Percentiles rank a stretch among this genome's conserved stretches.
Conservation (phyloP, 306 rosid genomes). For the Prinsepia uniflora region DNA sequence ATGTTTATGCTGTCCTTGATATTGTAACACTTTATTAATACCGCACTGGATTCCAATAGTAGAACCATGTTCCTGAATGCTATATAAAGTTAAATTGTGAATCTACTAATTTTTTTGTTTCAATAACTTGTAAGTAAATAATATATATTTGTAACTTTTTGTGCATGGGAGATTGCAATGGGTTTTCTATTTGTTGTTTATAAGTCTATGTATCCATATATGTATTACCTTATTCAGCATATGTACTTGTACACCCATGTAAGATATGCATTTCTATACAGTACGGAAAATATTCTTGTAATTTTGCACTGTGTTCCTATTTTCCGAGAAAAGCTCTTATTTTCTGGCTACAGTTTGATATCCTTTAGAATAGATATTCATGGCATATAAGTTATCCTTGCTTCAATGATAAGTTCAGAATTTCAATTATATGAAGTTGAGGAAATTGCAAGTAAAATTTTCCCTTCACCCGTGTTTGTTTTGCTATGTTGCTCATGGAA, state of each 20-base stretch:
- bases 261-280: neutral
- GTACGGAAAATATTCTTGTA: neutral
- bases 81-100: neutral
- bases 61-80: neutral
- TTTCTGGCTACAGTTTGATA: neutral
- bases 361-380: neutral
- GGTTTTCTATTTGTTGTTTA: neutral
- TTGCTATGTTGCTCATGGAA: slow-evolving; percentile 15
- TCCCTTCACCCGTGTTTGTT: neutral
- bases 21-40: neutral
- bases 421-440: neutral
- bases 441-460: neutral
- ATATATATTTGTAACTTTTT: neutral
- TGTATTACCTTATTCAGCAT: neutral
- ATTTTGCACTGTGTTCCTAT: neutral
- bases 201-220: neutral
- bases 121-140: too few relatives aligned
- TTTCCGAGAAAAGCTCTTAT: neutral
- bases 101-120: neutral
- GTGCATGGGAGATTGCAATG: neutral
- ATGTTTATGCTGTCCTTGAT: neutral
- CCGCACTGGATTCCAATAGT: neutral
- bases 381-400: neutral
- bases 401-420: neutral
- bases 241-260: neutral